phyloP scores from a whole-genome alignment of 176 grass and related monocot genomes.

The Aegilops tauschii region DNA sequence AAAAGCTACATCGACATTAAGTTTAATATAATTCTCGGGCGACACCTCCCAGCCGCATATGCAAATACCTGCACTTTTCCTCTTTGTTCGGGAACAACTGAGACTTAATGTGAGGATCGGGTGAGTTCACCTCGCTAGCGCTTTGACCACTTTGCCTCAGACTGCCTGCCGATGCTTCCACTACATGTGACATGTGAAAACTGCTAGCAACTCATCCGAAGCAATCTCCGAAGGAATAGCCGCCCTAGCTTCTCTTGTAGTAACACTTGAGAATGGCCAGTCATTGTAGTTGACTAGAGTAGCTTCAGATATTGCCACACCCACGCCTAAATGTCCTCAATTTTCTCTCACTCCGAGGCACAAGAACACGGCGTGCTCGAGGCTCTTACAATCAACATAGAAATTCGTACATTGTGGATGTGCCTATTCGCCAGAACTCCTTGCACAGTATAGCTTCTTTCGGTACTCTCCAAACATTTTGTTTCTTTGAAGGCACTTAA shows the following conservation, averaged over 20 bases:
- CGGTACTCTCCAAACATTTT: too few species aligned
- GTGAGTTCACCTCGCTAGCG: too few species aligned
- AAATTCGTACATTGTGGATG: neutral
- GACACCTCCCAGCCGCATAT: too few species aligned
- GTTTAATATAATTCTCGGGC: too few species aligned
- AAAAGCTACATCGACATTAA: too few species aligned
- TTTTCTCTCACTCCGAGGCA: neutral
- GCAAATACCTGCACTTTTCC: too few species aligned
- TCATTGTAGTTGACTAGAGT: neutral
- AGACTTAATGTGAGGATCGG: too few species aligned
- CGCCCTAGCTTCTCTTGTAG: neutral
- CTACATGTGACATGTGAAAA: neutral
- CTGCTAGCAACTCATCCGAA: neutral
- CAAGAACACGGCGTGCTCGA: neutral
- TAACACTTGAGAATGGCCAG: neutral
- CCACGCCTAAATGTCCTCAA: neutral
- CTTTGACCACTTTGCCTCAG: too few species aligned
- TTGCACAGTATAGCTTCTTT: neutral
- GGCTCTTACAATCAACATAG: neutral
- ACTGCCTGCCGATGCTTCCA: too few species aligned
- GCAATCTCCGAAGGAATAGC: neutral
- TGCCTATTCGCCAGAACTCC: neutral
- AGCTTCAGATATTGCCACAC: neutral
- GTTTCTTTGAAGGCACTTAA: neutral
- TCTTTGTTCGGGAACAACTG: too few species aligned